Percentiles rank a stretch among this genome's conserved stretches.
Conservation (phyloP, 805 yeast genomes). For the Candida xyloterini region DNA sequence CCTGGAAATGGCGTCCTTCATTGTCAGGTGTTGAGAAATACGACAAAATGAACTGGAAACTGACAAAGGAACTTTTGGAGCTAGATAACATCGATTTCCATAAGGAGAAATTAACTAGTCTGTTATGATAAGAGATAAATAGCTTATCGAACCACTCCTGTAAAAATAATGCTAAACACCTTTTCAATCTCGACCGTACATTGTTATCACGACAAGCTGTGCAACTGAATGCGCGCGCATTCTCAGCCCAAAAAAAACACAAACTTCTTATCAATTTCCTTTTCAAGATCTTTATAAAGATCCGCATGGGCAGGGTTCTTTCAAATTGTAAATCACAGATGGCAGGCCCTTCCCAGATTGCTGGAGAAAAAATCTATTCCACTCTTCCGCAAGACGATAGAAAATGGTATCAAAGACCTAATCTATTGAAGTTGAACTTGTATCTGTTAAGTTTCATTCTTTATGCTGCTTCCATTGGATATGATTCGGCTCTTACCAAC, state of each 20-base stretch:
- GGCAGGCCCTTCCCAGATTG: conserved; percentile 6
- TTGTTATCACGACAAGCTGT: too few species aligned
- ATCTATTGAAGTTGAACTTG: conserved; percentile 14
- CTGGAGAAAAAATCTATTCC: conserved; percentile 17
- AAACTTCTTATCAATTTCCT: background rate
- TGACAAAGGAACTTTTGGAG: conserved; percentile 14
- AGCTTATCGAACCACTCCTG: background rate
- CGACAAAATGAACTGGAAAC: conserved; percentile 13
- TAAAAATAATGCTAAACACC: background rate
- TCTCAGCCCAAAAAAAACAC: background rate
- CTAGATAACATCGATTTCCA: conserved; percentile 10
- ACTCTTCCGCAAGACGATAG: conserved; percentile 15
- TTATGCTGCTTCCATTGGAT: conserved; percentile 21
- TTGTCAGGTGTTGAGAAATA: conserved; percentile 3
- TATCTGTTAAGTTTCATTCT: conserved; percentile 15
- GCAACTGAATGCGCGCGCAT: conserved; percentile 5
- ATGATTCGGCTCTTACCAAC: conserved; percentile 20
- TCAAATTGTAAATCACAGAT: background rate
- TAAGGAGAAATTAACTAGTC: background rate
- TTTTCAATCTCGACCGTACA: background rate
- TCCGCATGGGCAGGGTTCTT: background rate
- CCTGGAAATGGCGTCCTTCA: conserved; percentile 35
- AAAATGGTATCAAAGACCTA: conserved; percentile 22
- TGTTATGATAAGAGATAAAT: background rate
- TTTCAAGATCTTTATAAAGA: background rate